Conservation (phyloP, 805 yeast genomes). For the Kockiozyma suomiensis region DNA sequence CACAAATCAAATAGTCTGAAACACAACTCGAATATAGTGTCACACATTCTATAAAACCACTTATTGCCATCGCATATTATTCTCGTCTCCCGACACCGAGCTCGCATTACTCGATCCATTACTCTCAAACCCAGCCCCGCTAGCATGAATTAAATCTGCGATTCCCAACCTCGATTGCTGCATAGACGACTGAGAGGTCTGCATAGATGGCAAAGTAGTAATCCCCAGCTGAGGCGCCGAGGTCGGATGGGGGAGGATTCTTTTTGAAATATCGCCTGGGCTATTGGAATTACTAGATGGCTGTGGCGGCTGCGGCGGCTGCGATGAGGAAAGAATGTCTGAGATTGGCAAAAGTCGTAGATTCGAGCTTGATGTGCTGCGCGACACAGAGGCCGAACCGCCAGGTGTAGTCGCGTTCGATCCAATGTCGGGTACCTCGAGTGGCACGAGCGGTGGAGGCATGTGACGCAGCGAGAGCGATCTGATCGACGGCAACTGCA, state of each 20-base stretch:
- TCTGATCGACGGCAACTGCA: conserved; percentile 46
- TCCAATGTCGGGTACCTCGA: conserved; percentile 27
- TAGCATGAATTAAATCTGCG: conserved; percentile 30
- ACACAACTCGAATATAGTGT: too few relatives aligned
- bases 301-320: conserved; percentile 9
- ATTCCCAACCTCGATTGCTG: conserved; percentile 24
- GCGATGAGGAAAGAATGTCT: conserved; percentile 13
- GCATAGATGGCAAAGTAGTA: background rate
- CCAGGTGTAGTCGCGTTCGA: background rate
- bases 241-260: conserved; percentile 21
- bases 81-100: conserved; percentile 4
- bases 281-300: background rate
- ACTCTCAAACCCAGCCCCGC: background rate
- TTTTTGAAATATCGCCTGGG: background rate
- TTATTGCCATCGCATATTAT: conserved; percentile 5
- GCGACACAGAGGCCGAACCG: conserved; percentile 11
- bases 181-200: too few relatives aligned
- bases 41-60: background rate
- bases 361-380: conserved; percentile 24
- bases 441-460: conserved; percentile 35
- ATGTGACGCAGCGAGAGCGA: conserved; percentile 40
- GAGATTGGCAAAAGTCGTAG: conserved; percentile 29
- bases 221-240: conserved; percentile 19
- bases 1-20: too few relatives aligned
- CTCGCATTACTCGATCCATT: background rate